A percentile compares a stretch with the other conserved stretches of the same genome.
phyloP scores from a whole-genome alignment of 2,329 filamentous ascomycete genomes.

The Macrophomina tecta region DNA sequence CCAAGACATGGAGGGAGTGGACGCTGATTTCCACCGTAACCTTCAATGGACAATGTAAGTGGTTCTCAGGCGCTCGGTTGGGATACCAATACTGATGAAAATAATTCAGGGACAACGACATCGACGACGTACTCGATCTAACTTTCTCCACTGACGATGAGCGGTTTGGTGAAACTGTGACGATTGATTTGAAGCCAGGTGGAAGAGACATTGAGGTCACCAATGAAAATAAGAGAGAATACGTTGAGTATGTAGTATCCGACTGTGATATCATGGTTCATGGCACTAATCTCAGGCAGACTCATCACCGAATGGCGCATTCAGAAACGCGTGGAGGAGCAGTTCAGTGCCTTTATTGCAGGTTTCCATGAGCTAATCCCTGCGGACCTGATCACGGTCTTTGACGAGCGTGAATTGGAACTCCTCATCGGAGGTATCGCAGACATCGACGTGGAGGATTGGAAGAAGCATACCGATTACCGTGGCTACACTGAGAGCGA shows the following conservation, averaged over 20 bases:
- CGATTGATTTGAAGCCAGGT: slow-evolving; percentile 89
- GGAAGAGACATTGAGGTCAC: slow-evolving; percentile 94
- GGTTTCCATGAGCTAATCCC: slow-evolving; percentile 98
- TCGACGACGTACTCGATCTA: slow-evolving; percentile 90
- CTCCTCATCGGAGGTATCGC: slow-evolving; percentile 97
- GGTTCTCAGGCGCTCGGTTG: not conserved
- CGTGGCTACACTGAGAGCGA: slow-evolving; percentile 97
- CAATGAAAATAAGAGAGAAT: slow-evolving; percentile 99
- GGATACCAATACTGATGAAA: not conserved
- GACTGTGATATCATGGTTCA: not conserved
- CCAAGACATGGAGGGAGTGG: slow-evolving; percentile 98
- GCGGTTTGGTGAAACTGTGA: slow-evolving; percentile 91
- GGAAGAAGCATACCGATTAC: slow-evolving; percentile 99
- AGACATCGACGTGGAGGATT: slow-evolving; percentile 99
- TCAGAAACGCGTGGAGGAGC: slow-evolving; percentile 95
- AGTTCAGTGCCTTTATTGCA: slow-evolving; percentile 97
- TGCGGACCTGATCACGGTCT: slow-evolving; percentile 95
- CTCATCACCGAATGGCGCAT: slow-evolving; percentile 99
- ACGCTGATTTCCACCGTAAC: slow-evolving; percentile 96
- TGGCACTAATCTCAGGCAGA: slow-evolving; percentile 45
- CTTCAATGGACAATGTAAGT: slow-evolving; percentile 88
- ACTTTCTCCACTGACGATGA: slow-evolving; percentile 98
- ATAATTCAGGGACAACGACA: slow-evolving; percentile 78
- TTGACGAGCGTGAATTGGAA: slow-evolving; percentile 96
- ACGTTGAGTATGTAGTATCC: slow-evolving; percentile 74